Evolutionary conservation across 2,329 filamentous ascomycete genomes (phyloP), one percentile per base, ranked within the genome.

Genomic region (Ilyonectria robusta): DNA sequence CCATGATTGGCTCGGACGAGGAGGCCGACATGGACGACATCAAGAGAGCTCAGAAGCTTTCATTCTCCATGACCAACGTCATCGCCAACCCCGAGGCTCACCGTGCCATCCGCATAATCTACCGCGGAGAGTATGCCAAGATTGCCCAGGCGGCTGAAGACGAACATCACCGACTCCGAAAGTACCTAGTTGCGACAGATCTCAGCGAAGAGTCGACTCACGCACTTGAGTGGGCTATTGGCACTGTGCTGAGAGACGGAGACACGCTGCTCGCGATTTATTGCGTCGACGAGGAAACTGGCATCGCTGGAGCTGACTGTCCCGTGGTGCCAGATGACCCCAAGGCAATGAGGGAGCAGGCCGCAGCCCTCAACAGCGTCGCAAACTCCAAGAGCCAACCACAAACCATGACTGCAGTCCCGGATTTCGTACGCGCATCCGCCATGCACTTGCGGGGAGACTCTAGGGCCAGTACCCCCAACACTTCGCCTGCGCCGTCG

Each of bases 211-310:
- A 99, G 82, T 95, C 95, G 5, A 93, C 94, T 7, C 97, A 98
- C 79, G 96, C 96, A 1, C 86, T 99, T 35, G 96, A 99, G 80
- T 99, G 96, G 96, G 96, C 95, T 0, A 95, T 99, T 62, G 96
- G 96, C 8, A 98, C 95, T 0, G 94, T 98, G 6, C 85, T 99
- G 33, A 89, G 96, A 55, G 95, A 98, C 74, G 96, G 96, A 8
- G 96, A 99, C 78, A 98, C 95, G 0, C 86, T 99, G 40, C 91
- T 98, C 68, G 94, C 94, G 2, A 94, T 98, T 51, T 97, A 97
- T 82, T 97, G 95, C 64, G 92, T 97, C 26, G 94, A 98, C 72
- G 95, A 98, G 78, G 95, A 98, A 73, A 87, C 87, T 9, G 89
- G 88, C 17, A 87, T 90, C n/a, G 81, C 81, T 1, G 77, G 80